Base-by-base conservation (phyloP, 495 filamentous ascomycete genomes). In the Massariosphaeria phaeospora region DNA sequence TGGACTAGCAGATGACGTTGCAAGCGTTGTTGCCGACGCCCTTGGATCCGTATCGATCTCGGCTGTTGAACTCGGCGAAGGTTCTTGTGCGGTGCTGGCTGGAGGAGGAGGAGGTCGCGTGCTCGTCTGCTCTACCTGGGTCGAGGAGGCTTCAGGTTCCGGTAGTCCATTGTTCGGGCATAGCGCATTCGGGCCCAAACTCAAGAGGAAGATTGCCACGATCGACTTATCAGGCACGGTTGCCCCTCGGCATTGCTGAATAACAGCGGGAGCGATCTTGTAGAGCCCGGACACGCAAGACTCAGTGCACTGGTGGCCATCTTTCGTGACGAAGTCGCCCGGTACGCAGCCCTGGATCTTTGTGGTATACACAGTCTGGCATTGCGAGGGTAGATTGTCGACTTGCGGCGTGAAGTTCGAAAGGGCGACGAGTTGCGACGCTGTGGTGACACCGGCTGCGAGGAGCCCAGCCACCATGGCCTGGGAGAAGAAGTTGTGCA, bases 361-460 rank as follows among this genome's bases (percentile, higher is more conserved):
- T 21, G 17, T 13, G 5, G 39, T 56, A 55, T 66, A 66, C 9
- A 59, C 60, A 15, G 30, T 26, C 23, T 55, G 20, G 55, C 63
- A 66, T 12, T 17, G 24, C 18, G 34, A 8, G 0, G 63, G 55
- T 8, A 66, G 63, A 42, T 56, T 51, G 1, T 52, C 29, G 29
- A 62, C 35, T 23, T 39, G 50, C 1, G 59, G 59, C n/a, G 30
- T 49, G 50, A 66, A 66, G 27, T 57, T 54, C n/a, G 59, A 55
- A 25, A 66, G 45, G 24, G 60, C 26, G 27, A 36, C 25, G 40
- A 52, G 35, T 10, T 59, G 27, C 38, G 44, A 12, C n/a, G 55
- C 33, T 15, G 36, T 2, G 23, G 38, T 46, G 17, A 48, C 45
- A 30, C 31, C 34, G 27, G 31, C 21, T 18, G 48, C 21, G 24